Evolutionary conservation across 208 protist species (phyloP), one percentile per base, ranked within the genome.

Genomic region (Leishmania aethiopica): DNA sequence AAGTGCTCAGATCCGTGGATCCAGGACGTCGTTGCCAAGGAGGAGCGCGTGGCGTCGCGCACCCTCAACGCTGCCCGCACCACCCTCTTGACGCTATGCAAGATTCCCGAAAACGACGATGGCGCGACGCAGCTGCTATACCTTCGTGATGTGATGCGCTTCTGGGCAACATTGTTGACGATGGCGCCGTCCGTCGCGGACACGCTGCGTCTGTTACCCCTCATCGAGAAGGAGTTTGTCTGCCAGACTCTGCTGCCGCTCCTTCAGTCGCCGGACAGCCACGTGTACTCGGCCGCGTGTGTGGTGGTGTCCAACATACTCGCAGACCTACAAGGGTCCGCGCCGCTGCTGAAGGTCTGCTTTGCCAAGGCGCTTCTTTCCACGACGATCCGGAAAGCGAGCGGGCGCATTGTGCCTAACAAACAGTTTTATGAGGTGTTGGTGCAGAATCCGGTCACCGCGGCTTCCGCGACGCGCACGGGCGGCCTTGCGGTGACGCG

Each of bases 51-150:
- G 5, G 81, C 74, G 11, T 64, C 72, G 4, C 66, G 78, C 70
- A 91, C 91, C 47, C 83, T 95, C 45, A 78, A 75, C 71, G 88
- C 77, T 13, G 86, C 87, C 19, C 81, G 91, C 71, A 88, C 87
- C 32, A 91, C 90, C 8, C 81, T 96, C 32, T 78, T 95, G 51
- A 96, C 93, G 51, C 81, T 96, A 55, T 95, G 93, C 87, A 96
- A 94, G 82, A 86, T 96, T 4, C 93, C 93, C 32, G 84, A 91
- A 72, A 94, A 94, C 79, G 88, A 92, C 59, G 90, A 96, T 71
- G 86, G 88, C 82, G 59, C 53, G 35, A 81, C 86, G 78, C 91
- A 95, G 84, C 57, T 92, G 80, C 84, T 80, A 10, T 95, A 90
- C 74, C 83, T 96, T 11, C 82, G 82, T 60, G 91, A 95, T 57